phyloP scores from a whole-genome alignment of 192 early-diverging fungal species.

The Phlyctochytrium arcticum region DNA sequence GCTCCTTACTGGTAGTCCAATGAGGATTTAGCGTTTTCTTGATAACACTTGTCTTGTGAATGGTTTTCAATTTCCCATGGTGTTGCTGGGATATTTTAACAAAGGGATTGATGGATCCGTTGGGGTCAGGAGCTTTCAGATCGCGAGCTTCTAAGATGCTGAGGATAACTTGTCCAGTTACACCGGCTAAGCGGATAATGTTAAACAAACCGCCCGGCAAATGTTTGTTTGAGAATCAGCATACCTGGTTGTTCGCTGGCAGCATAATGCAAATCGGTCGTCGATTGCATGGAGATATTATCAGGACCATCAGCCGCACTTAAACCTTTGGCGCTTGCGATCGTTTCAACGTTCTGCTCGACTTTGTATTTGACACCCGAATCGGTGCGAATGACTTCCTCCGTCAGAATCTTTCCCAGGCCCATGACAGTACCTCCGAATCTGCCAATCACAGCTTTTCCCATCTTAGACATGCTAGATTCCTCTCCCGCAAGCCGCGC shows the following conservation, averaged over 20 bases:
- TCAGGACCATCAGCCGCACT: neutral
- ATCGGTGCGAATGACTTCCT: neutral
- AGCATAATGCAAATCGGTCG: too few relatives aligned
- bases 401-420: neutral
- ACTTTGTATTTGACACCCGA: neutral
- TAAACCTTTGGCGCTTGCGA: slow-evolving; percentile 1
- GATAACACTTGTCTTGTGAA: slow-evolving; percentile 67
- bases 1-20: slow-evolving; percentile 55
- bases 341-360: neutral
- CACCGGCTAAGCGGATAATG: too few relatives aligned
- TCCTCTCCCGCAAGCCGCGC: slow-evolving; percentile 11
- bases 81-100: slow-evolving; percentile 20
- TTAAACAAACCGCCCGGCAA: too few relatives aligned
- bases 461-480: slow-evolving; percentile 2
- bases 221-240: too few relatives aligned
- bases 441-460: slow-evolving; percentile 4
- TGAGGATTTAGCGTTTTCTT: slow-evolving; percentile 70
- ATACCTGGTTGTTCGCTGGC: too few relatives aligned
- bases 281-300: too few relatives aligned
- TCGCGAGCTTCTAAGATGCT: slow-evolving; percentile 44
- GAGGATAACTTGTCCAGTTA: slow-evolving; percentile 22
- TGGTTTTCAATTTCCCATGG: slow-evolving; percentile 52
- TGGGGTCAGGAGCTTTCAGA: slow-evolving; percentile 53
- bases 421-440: slow-evolving; percentile 9
- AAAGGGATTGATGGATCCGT: slow-evolving; percentile 44